Base-by-base conservation (phyloP, 176 grass and related monocot species). In the Oryza glumipatula region DNA sequence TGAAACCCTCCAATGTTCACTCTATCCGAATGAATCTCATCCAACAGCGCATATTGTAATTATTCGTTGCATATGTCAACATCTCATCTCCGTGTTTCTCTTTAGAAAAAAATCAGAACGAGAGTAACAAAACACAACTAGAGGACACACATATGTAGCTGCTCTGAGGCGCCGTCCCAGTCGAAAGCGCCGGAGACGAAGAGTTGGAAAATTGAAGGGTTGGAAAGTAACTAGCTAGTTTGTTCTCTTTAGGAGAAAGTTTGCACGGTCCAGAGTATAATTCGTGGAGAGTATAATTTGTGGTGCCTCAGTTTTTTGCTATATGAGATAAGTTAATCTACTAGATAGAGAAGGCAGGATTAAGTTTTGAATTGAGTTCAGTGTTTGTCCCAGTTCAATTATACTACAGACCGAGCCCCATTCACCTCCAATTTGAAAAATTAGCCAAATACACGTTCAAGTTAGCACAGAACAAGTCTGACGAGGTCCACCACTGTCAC, bases 401-500 rank as follows among this genome's bases (percentile, higher is more conserved):
- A 65, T 12, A 24, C 22, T 1, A 22, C 56, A 61, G 44, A 36
- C 26, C 8, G 43, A 7, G 26, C 9, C 63, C 43, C 24, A 56
- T 56, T 11, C 33, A 12, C 15, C 70, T 58, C 43, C 69, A 19
- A 73, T 61, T 38, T 9, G 67, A 82, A 12, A 2, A 12, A 2
- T n/a, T 60, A 43, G 48, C 79, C 48, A 71, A 71, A 71, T 28
- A 35, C 39, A 26, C 30, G 32, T 48, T 56, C 67, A 81, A 81
- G 67, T n/a, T 58, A 11, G 21, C n/a, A 58, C 7, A 6, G 16
- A 36, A 38, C 21, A 69, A 15, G 45, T 8, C 28, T 6, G 65
- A 52, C 13, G 45, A 58, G 67, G 67, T 24, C 79, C 79, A 81
- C 67, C 43, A 56, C 33, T 77, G 74, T 23, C 43, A 56, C 33